Percentiles rank a stretch among this genome's conserved stretches.
These are phyloP conservation scores for Ascobolus immersus DNA, from an alignment of 495 filamentous ascomycete genomes.

Conservation along the genomic window DNA sequence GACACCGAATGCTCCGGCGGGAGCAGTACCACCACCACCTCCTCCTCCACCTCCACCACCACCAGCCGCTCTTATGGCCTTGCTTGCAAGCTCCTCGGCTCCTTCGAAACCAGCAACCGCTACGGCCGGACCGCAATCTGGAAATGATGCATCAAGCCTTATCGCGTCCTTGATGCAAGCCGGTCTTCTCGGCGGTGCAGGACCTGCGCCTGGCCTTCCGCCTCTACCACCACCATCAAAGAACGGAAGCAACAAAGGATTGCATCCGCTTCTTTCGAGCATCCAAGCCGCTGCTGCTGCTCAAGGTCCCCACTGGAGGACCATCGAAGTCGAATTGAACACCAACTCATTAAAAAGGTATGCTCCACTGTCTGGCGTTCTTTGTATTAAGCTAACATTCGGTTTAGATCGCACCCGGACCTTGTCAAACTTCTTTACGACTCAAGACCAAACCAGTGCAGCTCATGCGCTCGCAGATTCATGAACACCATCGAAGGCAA, in stretches of 20 bases:
- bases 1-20: slow-evolving; percentile 16
- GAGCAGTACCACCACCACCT: slow-evolving; percentile 13
- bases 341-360: slow-evolving; percentile 58
- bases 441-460: slow-evolving; percentile 55
- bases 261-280: neutral
- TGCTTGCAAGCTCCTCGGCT: no score
- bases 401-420: slow-evolving; percentile 41
- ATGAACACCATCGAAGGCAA: slow-evolving; percentile 47
- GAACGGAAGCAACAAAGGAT: neutral
- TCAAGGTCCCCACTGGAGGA: slow-evolving; percentile 13
- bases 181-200: slow-evolving; percentile 12
- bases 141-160: slow-evolving; percentile 13
- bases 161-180: slow-evolving; percentile 16
- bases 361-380: slow-evolving; percentile 18
- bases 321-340: slow-evolving; percentile 40
- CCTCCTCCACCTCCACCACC: slow-evolving; percentile 15
- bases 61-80: slow-evolving; percentile 13
- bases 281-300: slow-evolving; percentile 3
- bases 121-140: neutral
- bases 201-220: slow-evolving; percentile 6
- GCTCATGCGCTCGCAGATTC: slow-evolving; percentile 77
- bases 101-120: no score
- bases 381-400: slow-evolving; percentile 10
- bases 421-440: slow-evolving; percentile 52
- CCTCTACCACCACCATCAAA: slow-evolving; percentile 12